Base-by-base conservation (phyloP, 78 protist genomes). In the Speleostelium caveatum region DNA sequence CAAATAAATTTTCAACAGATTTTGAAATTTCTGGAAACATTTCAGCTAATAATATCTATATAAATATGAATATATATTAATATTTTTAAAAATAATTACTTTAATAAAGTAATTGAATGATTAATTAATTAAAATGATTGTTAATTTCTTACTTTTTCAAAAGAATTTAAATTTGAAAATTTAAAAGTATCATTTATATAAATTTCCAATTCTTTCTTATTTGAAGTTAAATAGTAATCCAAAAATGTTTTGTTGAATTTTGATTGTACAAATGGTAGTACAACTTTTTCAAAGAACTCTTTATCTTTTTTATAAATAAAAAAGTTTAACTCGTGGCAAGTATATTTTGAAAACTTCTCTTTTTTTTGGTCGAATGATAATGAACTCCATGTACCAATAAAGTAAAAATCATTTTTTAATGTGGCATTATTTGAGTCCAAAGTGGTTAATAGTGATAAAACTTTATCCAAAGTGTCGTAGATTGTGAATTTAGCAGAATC, bases 241-340 rank as follows among this genome's bases (percentile, higher is more conserved):
- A 86, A 32, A 32, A 86, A 86, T 28, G 93, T 86, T n/a, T 86
- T 86, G 59, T 86, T 42, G 53, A 45, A 55, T 67, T 86, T 86
- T 0, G 63, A 56, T 58, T 66, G 35, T 8, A 86, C 73, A 19
- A 76, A 71, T 59, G 93, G 93, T 12, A 63, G 21, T 0, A 86
- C 93, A 42, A 86, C 93, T 21, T 39, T 22, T 10, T 73, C 71
- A 58, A 86, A 86, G 83, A 73, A 86, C 10, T 55, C 59, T n/a
- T 73, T 66, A 35, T 86, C 93, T 33, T 86, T 76, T 33, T 76
- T 71, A 33, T 42, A 86, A 56, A 86, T 73, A 26, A 86, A 86
- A 24, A 76, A 86, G 39, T 73, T 73, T 12, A 86, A 60, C 33
- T 86, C 93, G 24, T 86, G 93, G n/a, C 93, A 86, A 24, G 74